A percentile compares a stretch with the other conserved stretches of the same genome.
These are phyloP conservation scores for Coemansia aciculifera DNA, from an alignment of 192 early-diverging fungal species.

Conservation along the genomic window DNA sequence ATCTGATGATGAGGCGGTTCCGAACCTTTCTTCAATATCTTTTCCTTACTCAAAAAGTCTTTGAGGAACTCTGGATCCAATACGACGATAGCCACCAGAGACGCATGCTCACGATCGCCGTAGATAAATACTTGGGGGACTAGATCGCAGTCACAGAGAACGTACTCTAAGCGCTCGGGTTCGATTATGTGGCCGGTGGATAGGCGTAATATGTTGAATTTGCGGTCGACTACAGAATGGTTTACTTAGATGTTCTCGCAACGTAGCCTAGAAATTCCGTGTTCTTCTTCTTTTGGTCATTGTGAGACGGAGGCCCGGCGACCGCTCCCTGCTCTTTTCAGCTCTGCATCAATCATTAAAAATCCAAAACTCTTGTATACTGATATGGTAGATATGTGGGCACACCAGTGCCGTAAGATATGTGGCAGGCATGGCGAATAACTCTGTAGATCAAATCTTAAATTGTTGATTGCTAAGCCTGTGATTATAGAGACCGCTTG, in stretches of 20 bases:
- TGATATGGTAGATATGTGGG: no score
- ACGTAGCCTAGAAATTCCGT: no score
- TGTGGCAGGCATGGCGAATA: no score
- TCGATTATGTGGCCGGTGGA: conserved; percentile 91
- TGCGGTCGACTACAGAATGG: conserved; percentile 80
- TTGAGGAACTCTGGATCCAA: conserved; percentile 65
- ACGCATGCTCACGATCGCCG: conserved; percentile 74
- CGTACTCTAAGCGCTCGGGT: conserved; percentile 89
- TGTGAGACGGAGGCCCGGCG: no score
- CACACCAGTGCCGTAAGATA: no score
- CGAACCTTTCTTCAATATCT: conserved; percentile 46
- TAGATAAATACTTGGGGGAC: conserved; percentile 76
- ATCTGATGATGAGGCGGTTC: conserved; percentile 57
- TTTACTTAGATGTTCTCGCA: no score
- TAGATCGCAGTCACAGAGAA: conserved; percentile 76
- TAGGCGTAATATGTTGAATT: conserved; percentile 93
- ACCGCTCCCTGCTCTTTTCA: no score
- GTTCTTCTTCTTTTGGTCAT: no score
- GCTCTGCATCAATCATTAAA: no score
- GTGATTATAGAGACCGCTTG: background rate
- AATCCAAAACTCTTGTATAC: no score
- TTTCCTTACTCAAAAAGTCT: conserved; percentile 60
- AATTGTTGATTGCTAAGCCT: no score
- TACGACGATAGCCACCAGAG: conserved; percentile 74
- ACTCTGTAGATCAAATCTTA: no score